Evolutionary conservation across 2,329 filamentous ascomycete genomes (phyloP), one percentile per base, ranked within the genome.

Genomic region (Diaporthe sp.): DNA sequence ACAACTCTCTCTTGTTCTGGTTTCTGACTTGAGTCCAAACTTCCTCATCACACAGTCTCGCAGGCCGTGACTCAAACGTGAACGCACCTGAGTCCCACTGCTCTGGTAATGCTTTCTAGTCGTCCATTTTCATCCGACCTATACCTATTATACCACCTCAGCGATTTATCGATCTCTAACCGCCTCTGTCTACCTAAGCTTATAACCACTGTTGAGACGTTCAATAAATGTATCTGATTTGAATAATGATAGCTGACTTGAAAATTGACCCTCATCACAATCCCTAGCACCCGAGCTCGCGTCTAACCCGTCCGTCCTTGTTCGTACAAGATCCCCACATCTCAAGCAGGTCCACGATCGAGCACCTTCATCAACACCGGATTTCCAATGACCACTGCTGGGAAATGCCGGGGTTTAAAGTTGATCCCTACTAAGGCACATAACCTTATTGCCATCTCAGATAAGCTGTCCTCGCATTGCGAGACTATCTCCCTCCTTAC

Each of bases 381-480:
- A 39, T 9, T 10, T 10, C 31, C 22, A 20, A 20, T 20, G 8
- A 20, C 20, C 44, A 10, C 3, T 3, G 63, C 31, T 68, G 28
- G 63, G 63, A 53, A 25, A 53, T 34, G 63, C 34, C 15, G 63
- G 8, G 13, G 12, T 8, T n/a, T 51, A 68, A 20, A 39, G 44
- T 68, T 39, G 6, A 37, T 13, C 63, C 44, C 22, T 68, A 68
- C 63, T 51, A 68, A 51, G 63, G 20, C 31, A 47, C 47, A 37
- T n/a, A 68, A 53, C 63, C 63, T 68, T 68, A 51, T 68, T 68
- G 22, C 4, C 44, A 34, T 51, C 63, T 37, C 28, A 34, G 20
- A 68, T 53, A 39, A 34, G 63, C 12, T 39, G 28, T 34, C 12
- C 39, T 17, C 3, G 9, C 15, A 12, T 9, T 53, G 31, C 44